Percentiles rank a stretch among this genome's conserved stretches.
phyloP scores from a whole-genome alignment of 2,329 filamentous ascomycete genomes.

The Orbilia blumenaviensis region DNA sequence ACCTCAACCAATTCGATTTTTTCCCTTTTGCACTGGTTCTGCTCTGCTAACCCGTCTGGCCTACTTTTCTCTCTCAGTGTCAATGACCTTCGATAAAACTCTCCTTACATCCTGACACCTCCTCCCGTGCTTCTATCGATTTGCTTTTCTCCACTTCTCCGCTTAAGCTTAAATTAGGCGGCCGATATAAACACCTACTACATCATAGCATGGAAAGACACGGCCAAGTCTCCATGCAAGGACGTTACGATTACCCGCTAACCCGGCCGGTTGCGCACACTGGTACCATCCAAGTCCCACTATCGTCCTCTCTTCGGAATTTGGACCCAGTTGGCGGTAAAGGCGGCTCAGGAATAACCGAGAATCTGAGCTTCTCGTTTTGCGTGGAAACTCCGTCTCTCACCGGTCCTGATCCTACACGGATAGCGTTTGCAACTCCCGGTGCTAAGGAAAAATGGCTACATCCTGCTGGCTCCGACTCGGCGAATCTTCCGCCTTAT shows the following conservation, averaged over 20 bases:
- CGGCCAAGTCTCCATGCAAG: slow-evolving; percentile 52
- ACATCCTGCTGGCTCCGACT: slow-evolving; percentile 79
- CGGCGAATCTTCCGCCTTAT: slow-evolving; percentile 83
- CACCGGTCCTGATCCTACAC: slow-evolving; percentile 88
- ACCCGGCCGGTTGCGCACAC: slow-evolving; percentile 48
- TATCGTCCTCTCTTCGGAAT: slow-evolving; percentile 47
- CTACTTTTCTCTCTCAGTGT: slow-evolving; percentile 23
- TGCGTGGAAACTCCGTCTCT: slow-evolving; percentile 96
- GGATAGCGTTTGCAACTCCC: slow-evolving; percentile 90
- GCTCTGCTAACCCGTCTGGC: slow-evolving; percentile 30
- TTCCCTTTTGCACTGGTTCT: background rate
- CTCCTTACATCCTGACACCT: slow-evolving; percentile 21
- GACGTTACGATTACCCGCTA: slow-evolving; percentile 50
- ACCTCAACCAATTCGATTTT: slow-evolving; percentile 21
- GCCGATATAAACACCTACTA: slow-evolving; percentile 24
- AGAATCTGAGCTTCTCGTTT: slow-evolving; percentile 85
- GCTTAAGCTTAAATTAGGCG: slow-evolving; percentile 31
- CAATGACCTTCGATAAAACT: slow-evolving; percentile 44
- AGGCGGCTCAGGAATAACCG: slow-evolving; percentile 48
- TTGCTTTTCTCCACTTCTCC: slow-evolving; percentile 43
- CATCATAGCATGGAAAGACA: slow-evolving; percentile 52
- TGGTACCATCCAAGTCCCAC: slow-evolving; percentile 45
- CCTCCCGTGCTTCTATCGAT: slow-evolving; percentile 32
- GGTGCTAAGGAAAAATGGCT: slow-evolving; percentile 92
- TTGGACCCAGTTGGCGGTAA: slow-evolving; percentile 48